Evolutionary conservation across 495 filamentous ascomycete genomes (phyloP).

Genomic region (Talaromyces ruber): DNA sequence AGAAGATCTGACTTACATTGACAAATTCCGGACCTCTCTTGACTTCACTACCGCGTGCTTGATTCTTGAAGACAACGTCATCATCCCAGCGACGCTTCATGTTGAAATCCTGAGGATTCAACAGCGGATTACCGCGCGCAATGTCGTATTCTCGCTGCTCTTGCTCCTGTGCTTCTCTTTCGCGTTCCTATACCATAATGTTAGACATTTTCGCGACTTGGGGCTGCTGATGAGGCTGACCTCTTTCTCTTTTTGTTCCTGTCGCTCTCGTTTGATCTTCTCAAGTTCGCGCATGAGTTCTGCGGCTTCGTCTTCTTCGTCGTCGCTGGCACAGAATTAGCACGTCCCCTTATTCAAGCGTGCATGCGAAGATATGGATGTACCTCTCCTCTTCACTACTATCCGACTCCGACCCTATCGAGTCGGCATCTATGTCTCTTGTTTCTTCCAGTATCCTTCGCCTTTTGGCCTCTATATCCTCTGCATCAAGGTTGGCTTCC

Average conservation of each 20-base stretch:
- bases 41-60: conserved; percentile 89
- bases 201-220: background rate
- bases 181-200: conserved; percentile 49
- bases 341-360: background rate
- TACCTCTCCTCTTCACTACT: conserved; percentile 65
- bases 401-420: conserved; percentile 58
- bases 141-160: conserved; percentile 82
- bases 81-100: conserved; percentile 75
- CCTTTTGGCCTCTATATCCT: conserved; percentile 77
- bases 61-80: conserved; percentile 99
- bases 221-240: conserved; percentile 23
- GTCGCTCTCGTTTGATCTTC: conserved; percentile 86
- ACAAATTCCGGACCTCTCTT: conserved; percentile 94
- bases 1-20: conserved; percentile 52
- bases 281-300: conserved; percentile 87
- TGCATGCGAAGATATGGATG: conserved; percentile 2
- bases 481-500: conserved; percentile 34
- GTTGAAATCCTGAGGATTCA: conserved; percentile 57
- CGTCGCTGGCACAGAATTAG: conserved; percentile 41
- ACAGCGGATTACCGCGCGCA: conserved; percentile 82
- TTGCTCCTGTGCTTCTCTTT: conserved; percentile 66
- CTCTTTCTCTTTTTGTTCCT: conserved; percentile 78
- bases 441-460: conserved; percentile 82
- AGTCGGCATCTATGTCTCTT: conserved; percentile 85
- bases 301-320: conserved; percentile 84